Percentiles rank a stretch among this genome's conserved stretches.
Conservation (phyloP, 2,329 filamentous ascomycete species). For the Orbilia quercus region DNA sequence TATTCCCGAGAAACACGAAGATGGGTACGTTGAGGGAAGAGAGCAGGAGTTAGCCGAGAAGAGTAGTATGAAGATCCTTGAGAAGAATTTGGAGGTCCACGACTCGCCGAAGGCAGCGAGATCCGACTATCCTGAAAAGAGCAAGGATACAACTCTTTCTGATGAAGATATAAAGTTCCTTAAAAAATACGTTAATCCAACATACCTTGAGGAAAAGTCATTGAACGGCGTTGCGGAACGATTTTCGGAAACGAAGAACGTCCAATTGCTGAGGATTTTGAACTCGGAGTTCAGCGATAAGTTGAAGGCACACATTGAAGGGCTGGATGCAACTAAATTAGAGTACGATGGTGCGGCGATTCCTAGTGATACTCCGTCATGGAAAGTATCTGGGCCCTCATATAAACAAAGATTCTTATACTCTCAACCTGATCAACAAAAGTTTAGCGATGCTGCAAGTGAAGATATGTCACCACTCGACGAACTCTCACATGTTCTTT, state of each 20-base stretch:
- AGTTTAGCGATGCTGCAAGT: conserved; percentile 61
- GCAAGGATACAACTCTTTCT: conserved; percentile 72
- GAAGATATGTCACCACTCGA: conserved; percentile 71
- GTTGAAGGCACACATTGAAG: conserved; percentile 77
- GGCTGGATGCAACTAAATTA: conserved; percentile 69
- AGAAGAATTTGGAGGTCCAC: conserved; percentile 89
- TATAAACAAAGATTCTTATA: conserved; percentile 97
- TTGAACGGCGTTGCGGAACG: conserved; percentile 82
- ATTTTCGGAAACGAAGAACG: conserved; percentile 84
- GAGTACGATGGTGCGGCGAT: conserved; percentile 56
- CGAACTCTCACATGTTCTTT: conserved; percentile 81
- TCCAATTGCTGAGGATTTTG: conserved; percentile 82
- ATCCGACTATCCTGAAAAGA: conserved; percentile 62
- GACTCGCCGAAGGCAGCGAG: conserved; percentile 72
- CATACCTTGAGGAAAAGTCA: conserved; percentile 91
- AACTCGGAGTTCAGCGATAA: conserved; percentile 79
- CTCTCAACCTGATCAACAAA: conserved; percentile 66
- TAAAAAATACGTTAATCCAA: conserved; percentile 87
- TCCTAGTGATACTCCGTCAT: conserved; percentile 66
- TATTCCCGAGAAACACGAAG: conserved; percentile 93
- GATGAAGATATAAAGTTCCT: conserved; percentile 88
- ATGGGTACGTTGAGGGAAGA: conserved; percentile 86
- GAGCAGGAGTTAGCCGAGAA: conserved; percentile 89
- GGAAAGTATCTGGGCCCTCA: conserved; percentile 84
- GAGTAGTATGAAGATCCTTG: conserved; percentile 90